A percentile compares a stretch with the other conserved stretches of the same genome.
These are phyloP conservation scores for Globisporangium apiculatum DNA, from an alignment of 352 stramenopile species.

Conservation along the genomic window DNA sequence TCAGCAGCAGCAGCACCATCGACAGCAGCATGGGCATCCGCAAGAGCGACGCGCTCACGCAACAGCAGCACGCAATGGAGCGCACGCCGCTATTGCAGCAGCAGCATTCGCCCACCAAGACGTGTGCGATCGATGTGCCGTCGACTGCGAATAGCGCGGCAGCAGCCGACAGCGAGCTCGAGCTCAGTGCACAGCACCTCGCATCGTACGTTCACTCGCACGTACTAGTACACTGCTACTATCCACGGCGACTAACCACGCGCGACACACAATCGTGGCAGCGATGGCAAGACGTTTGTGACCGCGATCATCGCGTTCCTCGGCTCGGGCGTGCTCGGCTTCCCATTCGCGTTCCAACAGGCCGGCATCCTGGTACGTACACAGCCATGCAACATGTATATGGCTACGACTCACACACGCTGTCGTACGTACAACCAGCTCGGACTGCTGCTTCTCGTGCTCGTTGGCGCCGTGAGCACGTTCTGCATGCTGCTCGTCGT, in stretches of 20 bases:
- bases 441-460: conserved; percentile 40
- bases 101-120: neutral
- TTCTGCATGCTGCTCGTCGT: conserved; percentile 77
- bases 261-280: conserved; percentile 2
- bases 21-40: neutral
- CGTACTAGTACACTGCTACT: neutral
- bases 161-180: neutral
- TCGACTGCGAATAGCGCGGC: neutral
- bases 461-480: conserved; percentile 46
- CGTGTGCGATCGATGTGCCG: neutral
- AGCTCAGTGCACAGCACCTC: neutral
- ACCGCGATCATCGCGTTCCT: conserved; percentile 90
- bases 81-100: neutral
- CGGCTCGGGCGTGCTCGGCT: conserved; percentile 84
- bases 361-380: conserved; percentile 71
- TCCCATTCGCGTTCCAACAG: conserved; percentile 89
- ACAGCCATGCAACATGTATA: too few relatives aligned
- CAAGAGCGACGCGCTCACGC: neutral
- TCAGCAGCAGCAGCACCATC: neutral
- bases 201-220: neutral
- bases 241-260: neutral
- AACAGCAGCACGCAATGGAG: neutral
- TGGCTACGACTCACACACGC: neutral
- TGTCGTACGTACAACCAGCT: conserved; percentile 14
- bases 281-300: conserved; percentile 51